phyloP scores from a whole-genome alignment of 768 basidiomycete genomes.

The Lactarius hengduanensis region DNA sequence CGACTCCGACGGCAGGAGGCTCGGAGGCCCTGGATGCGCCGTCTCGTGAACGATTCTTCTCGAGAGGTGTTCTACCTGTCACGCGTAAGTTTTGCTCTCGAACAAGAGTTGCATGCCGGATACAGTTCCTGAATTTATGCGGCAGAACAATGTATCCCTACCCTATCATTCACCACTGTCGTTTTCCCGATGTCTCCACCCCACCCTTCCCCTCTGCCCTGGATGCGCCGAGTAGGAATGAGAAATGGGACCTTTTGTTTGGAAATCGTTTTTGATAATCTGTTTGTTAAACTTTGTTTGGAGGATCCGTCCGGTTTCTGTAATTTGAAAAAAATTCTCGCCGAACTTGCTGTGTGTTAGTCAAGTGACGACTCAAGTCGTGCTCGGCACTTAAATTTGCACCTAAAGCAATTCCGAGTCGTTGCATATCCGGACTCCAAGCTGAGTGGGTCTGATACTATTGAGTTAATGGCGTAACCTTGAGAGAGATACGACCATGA shows the following conservation, averaged over 20 bases:
- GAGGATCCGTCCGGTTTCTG: neutral
- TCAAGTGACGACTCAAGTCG: neutral
- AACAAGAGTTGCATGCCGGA: neutral
- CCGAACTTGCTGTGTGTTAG: conserved; percentile 46
- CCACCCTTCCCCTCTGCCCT: neutral
- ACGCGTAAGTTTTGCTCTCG: neutral
- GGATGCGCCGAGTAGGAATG: neutral
- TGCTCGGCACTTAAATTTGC: neutral
- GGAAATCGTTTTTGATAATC: neutral
- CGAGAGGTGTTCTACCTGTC: neutral
- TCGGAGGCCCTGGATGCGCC: neutral
- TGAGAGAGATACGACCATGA: neutral
- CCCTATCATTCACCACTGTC: neutral
- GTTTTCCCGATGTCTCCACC: neutral
- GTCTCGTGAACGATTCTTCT: neutral
- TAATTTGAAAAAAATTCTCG: conserved; percentile 45
- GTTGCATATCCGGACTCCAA: conserved; percentile 21
- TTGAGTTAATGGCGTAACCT: neutral
- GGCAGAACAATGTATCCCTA: neutral
- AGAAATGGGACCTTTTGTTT: neutral
- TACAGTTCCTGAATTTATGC: neutral
- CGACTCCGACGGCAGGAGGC: neutral
- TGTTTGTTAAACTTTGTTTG: neutral
- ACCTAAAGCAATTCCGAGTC: neutral
- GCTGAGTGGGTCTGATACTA: neutral